Percentiles rank a stretch among this genome's conserved stretches.
Conservation (phyloP, 352 stramenopile genomes). For the Blastocystis sp. region DNA sequence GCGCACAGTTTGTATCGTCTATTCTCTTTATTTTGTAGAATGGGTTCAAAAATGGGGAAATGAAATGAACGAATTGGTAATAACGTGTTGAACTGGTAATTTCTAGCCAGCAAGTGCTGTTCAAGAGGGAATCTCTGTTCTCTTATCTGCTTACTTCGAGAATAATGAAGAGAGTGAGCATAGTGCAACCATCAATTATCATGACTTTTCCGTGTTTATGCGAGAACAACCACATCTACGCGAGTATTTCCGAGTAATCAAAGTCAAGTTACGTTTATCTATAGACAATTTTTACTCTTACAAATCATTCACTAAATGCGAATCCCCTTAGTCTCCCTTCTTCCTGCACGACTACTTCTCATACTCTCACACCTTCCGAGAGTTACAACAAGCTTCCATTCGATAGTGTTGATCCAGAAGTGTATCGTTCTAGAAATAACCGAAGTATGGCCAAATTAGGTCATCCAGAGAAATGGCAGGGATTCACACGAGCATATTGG, state of each 20-base stretch:
- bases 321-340: not conserved
- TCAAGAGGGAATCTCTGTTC: conserved; percentile 28
- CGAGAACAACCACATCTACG: conserved; percentile 37
- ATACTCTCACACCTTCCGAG: not conserved
- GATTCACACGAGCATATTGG: conserved; percentile 57
- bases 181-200: not conserved
- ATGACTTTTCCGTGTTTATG: conserved; percentile 60
- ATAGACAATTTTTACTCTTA: not conserved
- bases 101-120: conserved; percentile 2
- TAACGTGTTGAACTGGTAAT: not conserved
- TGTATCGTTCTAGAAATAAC: conserved; percentile 13
- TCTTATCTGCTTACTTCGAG: conserved; percentile 47
- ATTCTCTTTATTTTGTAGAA: not conserved
- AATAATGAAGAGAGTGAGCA: not conserved
- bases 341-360: not conserved
- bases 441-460: not conserved
- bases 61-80: conserved; percentile 41
- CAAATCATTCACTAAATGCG: not conserved
- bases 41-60: conserved; percentile 36
- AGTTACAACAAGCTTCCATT: not conserved
- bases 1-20: not conserved
- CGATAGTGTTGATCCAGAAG: conserved; percentile 32
- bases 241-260: conserved; percentile 33
- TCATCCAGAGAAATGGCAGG: conserved; percentile 24
- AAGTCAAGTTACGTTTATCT: not conserved